Conservation (phyloP, 768 basidiomycete species). For the Termitomyces sp. region DNA sequence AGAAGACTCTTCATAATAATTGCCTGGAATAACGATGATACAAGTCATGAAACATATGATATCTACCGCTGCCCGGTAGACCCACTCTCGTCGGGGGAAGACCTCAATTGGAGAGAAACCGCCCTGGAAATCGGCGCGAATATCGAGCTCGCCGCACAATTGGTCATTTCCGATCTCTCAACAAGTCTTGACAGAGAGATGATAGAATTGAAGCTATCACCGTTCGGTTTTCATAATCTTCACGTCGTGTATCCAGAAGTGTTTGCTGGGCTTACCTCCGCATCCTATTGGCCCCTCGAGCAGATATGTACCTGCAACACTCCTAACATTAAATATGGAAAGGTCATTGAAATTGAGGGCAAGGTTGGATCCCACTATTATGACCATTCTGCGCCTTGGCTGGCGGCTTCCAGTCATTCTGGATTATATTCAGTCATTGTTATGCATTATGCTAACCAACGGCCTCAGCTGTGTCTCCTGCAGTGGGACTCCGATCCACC, state of each 20-base stretch:
- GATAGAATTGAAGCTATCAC: background rate
- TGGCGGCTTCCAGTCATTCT: conserved; percentile 3
- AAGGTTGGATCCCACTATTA: background rate
- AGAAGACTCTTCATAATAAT: background rate
- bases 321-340: background rate
- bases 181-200: background rate
- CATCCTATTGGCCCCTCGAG: background rate
- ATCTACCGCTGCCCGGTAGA: conserved; percentile 1
- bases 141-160: background rate
- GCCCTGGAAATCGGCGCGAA: background rate
- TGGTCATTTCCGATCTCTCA: background rate
- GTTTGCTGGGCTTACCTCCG: background rate
- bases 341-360: background rate
- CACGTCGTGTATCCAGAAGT: background rate
- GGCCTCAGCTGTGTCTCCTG: conserved; percentile 1
- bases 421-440: conserved; percentile 6
- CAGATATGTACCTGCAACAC: background rate
- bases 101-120: background rate
- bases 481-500: background rate
- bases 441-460: background rate
- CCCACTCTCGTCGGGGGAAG: background rate
- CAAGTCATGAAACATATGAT: background rate
- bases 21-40: background rate
- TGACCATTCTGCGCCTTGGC: background rate
- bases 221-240: background rate